Evolutionary conservation across 2,329 filamentous ascomycete genomes (phyloP).

Genomic region (Lecanosticta acicola): DNA sequence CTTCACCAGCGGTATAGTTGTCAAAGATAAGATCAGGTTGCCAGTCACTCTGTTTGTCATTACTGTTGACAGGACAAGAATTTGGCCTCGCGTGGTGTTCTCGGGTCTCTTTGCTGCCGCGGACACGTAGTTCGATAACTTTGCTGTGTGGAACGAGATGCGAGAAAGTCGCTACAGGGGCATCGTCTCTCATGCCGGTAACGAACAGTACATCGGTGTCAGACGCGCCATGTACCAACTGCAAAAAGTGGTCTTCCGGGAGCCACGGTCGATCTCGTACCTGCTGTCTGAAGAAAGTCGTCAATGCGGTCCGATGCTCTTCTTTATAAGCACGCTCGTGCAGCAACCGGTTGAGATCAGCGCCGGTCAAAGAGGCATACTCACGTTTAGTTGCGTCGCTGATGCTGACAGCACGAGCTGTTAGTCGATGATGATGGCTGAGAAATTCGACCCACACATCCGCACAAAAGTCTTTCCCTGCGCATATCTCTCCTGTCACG

Average conservation of each 20-base stretch:
- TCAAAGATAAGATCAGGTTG: constrained; percentile 46
- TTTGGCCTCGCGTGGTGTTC: no score
- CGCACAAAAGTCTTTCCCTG: constrained; percentile 59
- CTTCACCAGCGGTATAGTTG: constrained; percentile 45
- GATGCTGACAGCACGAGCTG: constrained; percentile 47
- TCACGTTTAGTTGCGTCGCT: constrained; percentile 54
- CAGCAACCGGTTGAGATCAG: constrained; percentile 46
- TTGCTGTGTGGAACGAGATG: constrained; percentile 50
- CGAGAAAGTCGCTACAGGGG: constrained; percentile 51
- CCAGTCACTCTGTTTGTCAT: constrained; percentile 16
- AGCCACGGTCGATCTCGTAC: constrained; percentile 41
- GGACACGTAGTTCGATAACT: constrained; percentile 51
- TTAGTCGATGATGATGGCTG: constrained; percentile 27
- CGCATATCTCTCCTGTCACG: constrained; percentile 50
- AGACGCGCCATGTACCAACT: constrained; percentile 38
- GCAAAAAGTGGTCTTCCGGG: constrained; percentile 48
- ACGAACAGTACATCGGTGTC: constrained; percentile 54
- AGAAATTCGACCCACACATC: constrained; percentile 43
- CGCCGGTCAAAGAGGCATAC: constrained; percentile 48
- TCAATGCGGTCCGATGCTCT: constrained; percentile 50
- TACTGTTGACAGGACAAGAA: no score
- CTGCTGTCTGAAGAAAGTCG: constrained; percentile 47
- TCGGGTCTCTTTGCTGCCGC: constrained; percentile 36
- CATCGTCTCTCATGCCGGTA: constrained; percentile 58
- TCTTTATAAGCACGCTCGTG: constrained; percentile 57